These are phyloP conservation scores for Malus sylvestris DNA, from an alignment of 306 rosid species.

Conservation along the genomic window DNA sequence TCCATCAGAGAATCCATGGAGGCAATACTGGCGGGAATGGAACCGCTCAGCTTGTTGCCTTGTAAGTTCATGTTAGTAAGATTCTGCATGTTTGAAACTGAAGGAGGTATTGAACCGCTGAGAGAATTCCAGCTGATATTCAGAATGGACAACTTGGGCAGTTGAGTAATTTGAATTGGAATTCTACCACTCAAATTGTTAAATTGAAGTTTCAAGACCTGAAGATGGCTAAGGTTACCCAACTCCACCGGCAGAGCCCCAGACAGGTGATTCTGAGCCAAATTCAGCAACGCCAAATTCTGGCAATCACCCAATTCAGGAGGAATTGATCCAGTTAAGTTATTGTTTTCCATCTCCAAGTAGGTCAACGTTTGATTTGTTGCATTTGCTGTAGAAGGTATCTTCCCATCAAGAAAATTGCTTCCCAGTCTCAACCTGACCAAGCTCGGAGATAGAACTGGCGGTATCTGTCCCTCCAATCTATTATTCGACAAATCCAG, in stretches of 20 bases:
- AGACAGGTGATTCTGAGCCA: constrained; percentile 44
- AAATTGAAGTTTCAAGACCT: constrained; percentile 52
- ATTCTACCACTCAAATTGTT: constrained; percentile 52
- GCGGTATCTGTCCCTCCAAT: constrained; percentile 46
- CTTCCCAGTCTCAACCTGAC: constrained; percentile 67
- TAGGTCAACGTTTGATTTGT: constrained; percentile 27
- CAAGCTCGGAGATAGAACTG: constrained; percentile 31
- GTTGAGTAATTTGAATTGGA: constrained; percentile 33
- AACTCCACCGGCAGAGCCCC: constrained; percentile 47
- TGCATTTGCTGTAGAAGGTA: constrained; percentile 27
- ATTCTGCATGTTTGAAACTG: constrained; percentile 19
- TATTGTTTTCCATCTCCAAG: constrained; percentile 62
- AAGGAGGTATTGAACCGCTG: constrained; percentile 49
- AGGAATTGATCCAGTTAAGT: constrained; percentile 44
- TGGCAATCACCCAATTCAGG: constrained; percentile 33
- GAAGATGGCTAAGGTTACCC: constrained; percentile 45
- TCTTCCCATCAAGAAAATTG: constrained; percentile 35
- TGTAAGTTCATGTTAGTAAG: constrained; percentile 47
- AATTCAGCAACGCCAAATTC: constrained; percentile 54
- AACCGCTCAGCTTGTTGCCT: constrained; percentile 47
- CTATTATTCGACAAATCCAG: constrained; percentile 56
- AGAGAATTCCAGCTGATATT: constrained; percentile 68
- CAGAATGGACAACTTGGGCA: constrained; percentile 24
- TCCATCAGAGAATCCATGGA: constrained; percentile 30
- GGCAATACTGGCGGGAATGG: constrained; percentile 37